Evolutionary conservation across 73 alveolate species (phyloP), one percentile per base, ranked within the genome.

Genomic region (Paramecium pentaurelia): DNA sequence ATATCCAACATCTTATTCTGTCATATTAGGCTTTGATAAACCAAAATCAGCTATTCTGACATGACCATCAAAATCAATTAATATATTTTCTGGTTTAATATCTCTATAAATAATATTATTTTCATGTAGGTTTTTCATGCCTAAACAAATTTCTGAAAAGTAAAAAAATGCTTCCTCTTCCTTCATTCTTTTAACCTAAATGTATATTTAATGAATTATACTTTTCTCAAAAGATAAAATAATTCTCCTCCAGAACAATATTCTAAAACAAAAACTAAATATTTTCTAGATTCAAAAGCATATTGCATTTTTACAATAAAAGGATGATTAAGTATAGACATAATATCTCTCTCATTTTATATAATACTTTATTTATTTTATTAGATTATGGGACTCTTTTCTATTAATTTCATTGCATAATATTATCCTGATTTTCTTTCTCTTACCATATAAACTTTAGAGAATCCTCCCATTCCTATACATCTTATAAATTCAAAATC

Each of bases 221-320:
- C 96, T 59, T 94, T 80, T 44, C 91, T 80, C 73, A 80, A 80
- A 6, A 80, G 49, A 80, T 80, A 80, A 45, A 80, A 80, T 30
- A 80, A 45, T 28, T 80, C 91, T 5, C 99, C 99, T 27, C 97
- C 96, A 28, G 98, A 96, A 84, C 98, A 95, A 86, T 95, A 95
- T 80, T 97, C 99, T 87, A 97, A 91, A 58, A 97, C 94, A 94
- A 97, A 94, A 92, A 93, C 96, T 11, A 97, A 92, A 68, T 97
- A 94, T 77, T 95, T 94, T 16, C 94, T 93, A 12, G 97, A 95
- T 92, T 97, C 98, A 87, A 97, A 97, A 10, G 99, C 96, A 88
- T 95, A 97, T 68, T 96, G 94, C 71, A 96, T 42, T 88, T 95
- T 95, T 9, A 97, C 95, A 47, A 97, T 96, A 88, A 95, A 97